Evolutionary conservation across 805 yeast species (phyloP).

Genomic region (Suhomyces prunicola): DNA sequence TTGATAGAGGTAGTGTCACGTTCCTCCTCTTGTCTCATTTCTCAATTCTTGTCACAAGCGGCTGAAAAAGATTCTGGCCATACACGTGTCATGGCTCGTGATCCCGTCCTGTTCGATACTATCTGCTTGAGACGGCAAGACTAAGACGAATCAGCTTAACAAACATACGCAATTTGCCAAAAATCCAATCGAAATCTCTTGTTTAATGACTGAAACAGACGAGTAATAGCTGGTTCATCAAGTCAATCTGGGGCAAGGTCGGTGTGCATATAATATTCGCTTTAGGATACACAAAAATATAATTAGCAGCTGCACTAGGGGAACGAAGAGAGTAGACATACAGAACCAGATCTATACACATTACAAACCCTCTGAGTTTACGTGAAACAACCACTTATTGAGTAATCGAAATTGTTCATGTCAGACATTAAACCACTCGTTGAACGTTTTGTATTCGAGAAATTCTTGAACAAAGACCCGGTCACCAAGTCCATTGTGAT

Average conservation of each 20-base stretch:
- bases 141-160: no score
- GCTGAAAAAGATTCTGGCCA: background rate
- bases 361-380: background rate
- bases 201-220: no score
- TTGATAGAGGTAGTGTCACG: background rate
- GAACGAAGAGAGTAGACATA: background rate
- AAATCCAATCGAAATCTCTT: no score
- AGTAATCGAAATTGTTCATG: background rate
- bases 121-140: no score
- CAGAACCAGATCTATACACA: background rate
- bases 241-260: no score
- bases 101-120: no score
- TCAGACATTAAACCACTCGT: constrained; percentile 23
- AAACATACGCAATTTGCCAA: no score
- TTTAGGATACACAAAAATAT: no score
- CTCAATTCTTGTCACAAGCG: background rate
- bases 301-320: no score
- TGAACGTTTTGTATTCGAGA: constrained; percentile 41
- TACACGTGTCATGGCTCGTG: no score
- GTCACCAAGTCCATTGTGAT: constrained; percentile 63
- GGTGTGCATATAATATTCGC: no score
- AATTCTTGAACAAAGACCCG: constrained; percentile 57
- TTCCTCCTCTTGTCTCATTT: background rate
- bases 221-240: no score
- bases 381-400: background rate